Percentiles rank a stretch among this genome's conserved stretches.
These are phyloP conservation scores for Magnusiomyces paraingens DNA, from an alignment of 1,139 yeast genomes.

Conservation along the genomic window DNA sequence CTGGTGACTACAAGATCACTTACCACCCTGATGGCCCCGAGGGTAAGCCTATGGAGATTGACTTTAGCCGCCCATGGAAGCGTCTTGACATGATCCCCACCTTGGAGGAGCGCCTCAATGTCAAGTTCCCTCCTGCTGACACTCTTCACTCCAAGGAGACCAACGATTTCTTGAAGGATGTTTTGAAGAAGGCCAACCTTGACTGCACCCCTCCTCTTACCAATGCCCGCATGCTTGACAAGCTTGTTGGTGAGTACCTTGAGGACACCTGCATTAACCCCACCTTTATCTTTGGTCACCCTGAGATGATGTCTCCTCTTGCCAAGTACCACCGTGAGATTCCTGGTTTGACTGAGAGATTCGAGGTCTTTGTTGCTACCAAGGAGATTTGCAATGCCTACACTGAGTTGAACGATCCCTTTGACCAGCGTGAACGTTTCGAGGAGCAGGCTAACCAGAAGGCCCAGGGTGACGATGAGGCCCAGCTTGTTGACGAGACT, in stretches of 20 bases:
- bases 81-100: constrained; percentile 96
- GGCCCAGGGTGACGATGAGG: constrained; percentile 99
- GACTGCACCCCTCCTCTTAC: constrained; percentile 97
- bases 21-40: constrained; percentile 91
- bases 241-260: constrained; percentile 82
- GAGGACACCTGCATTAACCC: constrained; percentile 95
- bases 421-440: constrained; percentile 93
- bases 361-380: constrained; percentile 97
- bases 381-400: constrained; percentile 98
- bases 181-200: constrained; percentile 71
- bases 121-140: constrained; percentile 93
- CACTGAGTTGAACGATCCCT: constrained; percentile 98
- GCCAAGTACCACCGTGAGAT: constrained; percentile 91
- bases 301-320: constrained; percentile 99
- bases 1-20: constrained; percentile 76
- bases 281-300: constrained; percentile 96
- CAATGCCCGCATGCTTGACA: constrained; percentile 97
- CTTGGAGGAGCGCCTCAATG: constrained; percentile 78
- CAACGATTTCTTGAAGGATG: constrained; percentile 77
- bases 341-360: constrained; percentile 96
- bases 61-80: constrained; percentile 97
- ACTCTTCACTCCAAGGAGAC: constrained; percentile 92
- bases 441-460: constrained; percentile 99
- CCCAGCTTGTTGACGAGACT: constrained; percentile 91
- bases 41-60: constrained; percentile 69